phyloP scores from a whole-genome alignment of 192 early-diverging fungal species.

The Oehlia diaphana region DNA sequence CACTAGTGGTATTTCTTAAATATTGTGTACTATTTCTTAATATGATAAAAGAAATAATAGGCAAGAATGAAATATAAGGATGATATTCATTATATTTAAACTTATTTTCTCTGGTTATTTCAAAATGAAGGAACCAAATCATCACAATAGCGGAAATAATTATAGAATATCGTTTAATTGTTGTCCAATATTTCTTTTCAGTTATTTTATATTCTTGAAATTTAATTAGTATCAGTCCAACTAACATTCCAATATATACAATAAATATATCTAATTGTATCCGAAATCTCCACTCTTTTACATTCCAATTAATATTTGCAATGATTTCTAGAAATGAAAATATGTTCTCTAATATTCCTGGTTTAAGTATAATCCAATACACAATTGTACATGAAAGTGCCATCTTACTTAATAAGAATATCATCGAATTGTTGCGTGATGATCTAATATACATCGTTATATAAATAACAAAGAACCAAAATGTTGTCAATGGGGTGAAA shows the following conservation, averaged over 20 bases:
- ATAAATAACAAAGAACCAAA: constrained; percentile 70
- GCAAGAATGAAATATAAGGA: constrained; percentile 64
- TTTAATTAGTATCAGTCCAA: constrained; percentile 52
- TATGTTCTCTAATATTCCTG: constrained; percentile 40
- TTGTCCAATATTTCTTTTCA: constrained; percentile 43
- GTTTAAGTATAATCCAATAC: constrained; percentile 38
- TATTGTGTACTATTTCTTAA: constrained; percentile 62
- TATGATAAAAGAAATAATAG: constrained; percentile 62
- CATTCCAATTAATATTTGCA: constrained; percentile 59
- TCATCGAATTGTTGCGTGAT: constrained; percentile 47
- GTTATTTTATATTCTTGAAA: constrained; percentile 40
- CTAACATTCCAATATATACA: constrained; percentile 68
- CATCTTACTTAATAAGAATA: constrained; percentile 57
- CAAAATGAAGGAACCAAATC: constrained; percentile 55
- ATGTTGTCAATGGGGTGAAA: constrained; percentile 73
- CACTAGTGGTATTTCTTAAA: constrained; percentile 55
- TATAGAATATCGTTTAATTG: constrained; percentile 38
- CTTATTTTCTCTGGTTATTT: constrained; percentile 48
- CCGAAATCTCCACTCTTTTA: constrained; percentile 71
- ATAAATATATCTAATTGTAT: constrained; percentile 66
- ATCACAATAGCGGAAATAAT: constrained; percentile 42
- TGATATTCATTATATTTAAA: constrained; percentile 66
- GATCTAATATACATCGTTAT: constrained; percentile 61
- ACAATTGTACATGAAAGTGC: constrained; percentile 40
- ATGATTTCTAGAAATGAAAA: constrained; percentile 47